These are phyloP conservation scores for Flammula alnicola DNA, from an alignment of 1,284 basidiomycete genomes.

Conservation along the genomic window DNA sequence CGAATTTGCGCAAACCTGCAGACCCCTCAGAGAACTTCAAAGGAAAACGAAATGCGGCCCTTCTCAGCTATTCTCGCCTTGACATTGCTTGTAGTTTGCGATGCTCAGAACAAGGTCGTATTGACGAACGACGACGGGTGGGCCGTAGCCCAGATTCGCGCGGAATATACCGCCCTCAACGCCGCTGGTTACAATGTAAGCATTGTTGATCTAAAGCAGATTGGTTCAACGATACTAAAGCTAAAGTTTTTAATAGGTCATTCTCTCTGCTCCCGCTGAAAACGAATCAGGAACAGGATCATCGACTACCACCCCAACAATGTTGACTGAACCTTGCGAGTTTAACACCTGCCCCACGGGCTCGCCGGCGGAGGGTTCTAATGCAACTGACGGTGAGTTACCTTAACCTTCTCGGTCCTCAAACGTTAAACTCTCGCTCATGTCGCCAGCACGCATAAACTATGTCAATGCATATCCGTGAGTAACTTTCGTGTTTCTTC, in stretches of 20 bases:
- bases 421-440: neutral
- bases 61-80: conserved; percentile 11
- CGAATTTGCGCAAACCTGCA: too few relatives aligned
- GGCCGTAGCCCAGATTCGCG: conserved; percentile 54
- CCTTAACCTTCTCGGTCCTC: conserved; percentile 7
- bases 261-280: conserved; percentile 37
- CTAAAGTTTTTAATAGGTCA: conserved; percentile 27
- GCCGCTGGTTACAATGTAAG: conserved; percentile 46
- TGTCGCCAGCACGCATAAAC: conserved; percentile 43
- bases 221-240: neutral
- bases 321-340: conserved; percentile 30
- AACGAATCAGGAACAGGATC: conserved; percentile 38
- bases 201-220: neutral
- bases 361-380: conserved; percentile 47
- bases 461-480: conserved; percentile 47
- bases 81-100: conserved; percentile 3
- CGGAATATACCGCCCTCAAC: conserved; percentile 44
- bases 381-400: conserved; percentile 45
- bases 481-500: conserved; percentile 20
- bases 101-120: conserved; percentile 31
- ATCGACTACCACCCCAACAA: conserved; percentile 29
- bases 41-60: conserved; percentile 2
- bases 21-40: too few relatives aligned
- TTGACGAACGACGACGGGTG: conserved; percentile 57
- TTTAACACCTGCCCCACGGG: conserved; percentile 36